Evolutionary conservation across 345 rosid species (phyloP).

Genomic region (Odontarrhena argentea): DNA sequence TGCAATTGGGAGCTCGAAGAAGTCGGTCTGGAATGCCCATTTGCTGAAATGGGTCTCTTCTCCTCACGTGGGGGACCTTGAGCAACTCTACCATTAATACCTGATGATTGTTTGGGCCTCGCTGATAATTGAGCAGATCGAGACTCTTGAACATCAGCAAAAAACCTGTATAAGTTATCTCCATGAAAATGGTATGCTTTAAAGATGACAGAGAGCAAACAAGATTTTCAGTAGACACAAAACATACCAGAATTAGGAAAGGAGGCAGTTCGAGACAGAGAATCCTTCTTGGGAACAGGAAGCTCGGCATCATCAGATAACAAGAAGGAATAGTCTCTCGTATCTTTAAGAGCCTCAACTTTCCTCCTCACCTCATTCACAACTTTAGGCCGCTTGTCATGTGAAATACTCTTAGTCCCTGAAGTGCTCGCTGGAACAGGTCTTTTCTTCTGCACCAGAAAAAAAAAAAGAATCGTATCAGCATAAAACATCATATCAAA

Average conservation of each 20-base stretch:
- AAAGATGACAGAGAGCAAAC: slow-evolving; percentile 32
- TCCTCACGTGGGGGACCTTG: slow-evolving; percentile 50
- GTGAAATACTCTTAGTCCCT: slow-evolving; percentile 47
- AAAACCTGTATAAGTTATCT: slow-evolving; percentile 73
- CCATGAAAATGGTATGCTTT: slow-evolving; percentile 56
- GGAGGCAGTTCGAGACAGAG: slow-evolving; percentile 46
- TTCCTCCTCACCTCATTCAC: slow-evolving; percentile 56
- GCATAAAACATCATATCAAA: not conserved
- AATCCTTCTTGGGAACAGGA: slow-evolving; percentile 63
- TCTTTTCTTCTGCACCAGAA: slow-evolving; percentile 56
- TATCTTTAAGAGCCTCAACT: slow-evolving; percentile 70
- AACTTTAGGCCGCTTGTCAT: slow-evolving; percentile 40
- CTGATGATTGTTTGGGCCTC: slow-evolving; percentile 53
- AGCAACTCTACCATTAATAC: slow-evolving; percentile 49
- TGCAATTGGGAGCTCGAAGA: slow-evolving; percentile 47
- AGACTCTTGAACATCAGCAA: slow-evolving; percentile 78
- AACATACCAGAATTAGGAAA: slow-evolving; percentile 62
- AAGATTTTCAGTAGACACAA: slow-evolving; percentile 27
- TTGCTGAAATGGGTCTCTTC: slow-evolving; percentile 44
- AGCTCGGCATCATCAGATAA: slow-evolving; percentile 70
- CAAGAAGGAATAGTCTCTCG: slow-evolving; percentile 91
- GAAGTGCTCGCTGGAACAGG: slow-evolving; percentile 44
- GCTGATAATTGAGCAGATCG: slow-evolving; percentile 54
- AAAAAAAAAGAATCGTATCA: slow-evolving; percentile 14
- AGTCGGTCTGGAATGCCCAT: slow-evolving; percentile 47